Evolutionary conservation across 768 basidiomycete genomes (phyloP).

Genomic region (Calocera viscosa): DNA sequence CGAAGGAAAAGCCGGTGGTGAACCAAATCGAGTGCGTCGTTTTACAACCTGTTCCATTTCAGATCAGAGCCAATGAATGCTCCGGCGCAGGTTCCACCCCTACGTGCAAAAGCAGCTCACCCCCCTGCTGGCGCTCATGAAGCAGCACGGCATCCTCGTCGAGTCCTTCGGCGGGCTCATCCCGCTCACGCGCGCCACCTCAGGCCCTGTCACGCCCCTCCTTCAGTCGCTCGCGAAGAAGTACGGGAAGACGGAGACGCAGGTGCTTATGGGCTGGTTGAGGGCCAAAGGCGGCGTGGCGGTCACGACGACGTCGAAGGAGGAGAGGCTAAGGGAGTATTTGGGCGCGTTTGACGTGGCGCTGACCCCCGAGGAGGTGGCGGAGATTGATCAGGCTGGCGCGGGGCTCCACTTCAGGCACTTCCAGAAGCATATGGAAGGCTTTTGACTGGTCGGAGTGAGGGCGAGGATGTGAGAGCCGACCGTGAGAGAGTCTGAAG

Average conservation of each 20-base stretch:
- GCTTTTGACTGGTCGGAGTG: no score
- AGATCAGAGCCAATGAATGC: no score
- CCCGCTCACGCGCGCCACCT: slow-evolving; percentile 45
- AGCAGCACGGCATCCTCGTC: slow-evolving; percentile 30
- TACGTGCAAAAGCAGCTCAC: slow-evolving; percentile 22
- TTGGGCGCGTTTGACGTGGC: slow-evolving; percentile 1
- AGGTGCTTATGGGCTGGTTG: slow-evolving; percentile 27
- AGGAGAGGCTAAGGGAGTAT: slow-evolving; percentile 13
- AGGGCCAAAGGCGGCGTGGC: background rate
- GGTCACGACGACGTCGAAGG: slow-evolving; percentile 12
- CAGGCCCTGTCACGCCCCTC: slow-evolving; percentile 34
- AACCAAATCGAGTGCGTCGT: slow-evolving; percentile 40
- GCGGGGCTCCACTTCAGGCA: slow-evolving; percentile 10
- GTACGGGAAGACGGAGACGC: slow-evolving; percentile 20
- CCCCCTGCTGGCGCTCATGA: slow-evolving; percentile 22
- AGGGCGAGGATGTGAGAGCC: no score
- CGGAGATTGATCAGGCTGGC: slow-evolving; percentile 15
- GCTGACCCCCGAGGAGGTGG: slow-evolving; percentile 14
- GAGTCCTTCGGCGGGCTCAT: slow-evolving; percentile 34
- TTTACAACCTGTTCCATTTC: no score
- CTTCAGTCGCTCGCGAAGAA: slow-evolving; percentile 27
- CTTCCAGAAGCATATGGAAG: slow-evolving; percentile 7
- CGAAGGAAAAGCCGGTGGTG: slow-evolving; percentile 61
- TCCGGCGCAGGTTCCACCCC: slow-evolving; percentile 33
- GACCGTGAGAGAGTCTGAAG: no score